phyloP scores from a whole-genome alignment of 768 basidiomycete species.

The Pleurotus citrinopileatus region DNA sequence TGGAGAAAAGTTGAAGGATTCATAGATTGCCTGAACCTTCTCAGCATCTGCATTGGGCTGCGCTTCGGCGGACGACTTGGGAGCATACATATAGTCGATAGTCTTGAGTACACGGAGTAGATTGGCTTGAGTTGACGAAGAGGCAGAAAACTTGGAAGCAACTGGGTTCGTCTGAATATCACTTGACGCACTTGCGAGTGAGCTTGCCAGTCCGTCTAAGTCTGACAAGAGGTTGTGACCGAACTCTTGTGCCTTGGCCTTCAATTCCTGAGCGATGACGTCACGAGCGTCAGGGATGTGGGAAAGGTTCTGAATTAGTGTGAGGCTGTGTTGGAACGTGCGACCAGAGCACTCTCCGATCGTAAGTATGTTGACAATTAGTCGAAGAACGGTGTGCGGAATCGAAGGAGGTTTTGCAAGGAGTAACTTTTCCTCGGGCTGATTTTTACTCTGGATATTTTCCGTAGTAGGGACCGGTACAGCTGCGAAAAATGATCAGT shows the following conservation, averaged over 20 bases:
- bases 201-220: constrained; percentile 69
- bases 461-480: background rate
- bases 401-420: constrained; percentile 79
- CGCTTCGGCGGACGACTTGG: constrained; percentile 37
- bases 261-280: constrained; percentile 85
- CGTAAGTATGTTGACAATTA: constrained; percentile 97
- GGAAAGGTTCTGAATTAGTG: constrained; percentile 90
- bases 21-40: constrained; percentile 86
- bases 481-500: background rate
- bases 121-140: constrained; percentile 96
- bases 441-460: constrained; percentile 23
- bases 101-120: constrained; percentile 93
- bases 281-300: constrained; percentile 86
- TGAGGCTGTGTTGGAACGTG: constrained; percentile 93
- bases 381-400: constrained; percentile 77
- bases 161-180: constrained; percentile 64
- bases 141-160: constrained; percentile 88
- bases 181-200: constrained; percentile 53
- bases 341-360: constrained; percentile 93
- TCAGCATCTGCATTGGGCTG: constrained; percentile 55
- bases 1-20: constrained; percentile 85
- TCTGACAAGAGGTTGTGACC: constrained; percentile 73
- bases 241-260: constrained; percentile 82
- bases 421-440: constrained; percentile 42
- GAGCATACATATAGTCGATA: constrained; percentile 93